Conservation (phyloP, 257 asterid species). For the Penstemon davidsonii region DNA sequence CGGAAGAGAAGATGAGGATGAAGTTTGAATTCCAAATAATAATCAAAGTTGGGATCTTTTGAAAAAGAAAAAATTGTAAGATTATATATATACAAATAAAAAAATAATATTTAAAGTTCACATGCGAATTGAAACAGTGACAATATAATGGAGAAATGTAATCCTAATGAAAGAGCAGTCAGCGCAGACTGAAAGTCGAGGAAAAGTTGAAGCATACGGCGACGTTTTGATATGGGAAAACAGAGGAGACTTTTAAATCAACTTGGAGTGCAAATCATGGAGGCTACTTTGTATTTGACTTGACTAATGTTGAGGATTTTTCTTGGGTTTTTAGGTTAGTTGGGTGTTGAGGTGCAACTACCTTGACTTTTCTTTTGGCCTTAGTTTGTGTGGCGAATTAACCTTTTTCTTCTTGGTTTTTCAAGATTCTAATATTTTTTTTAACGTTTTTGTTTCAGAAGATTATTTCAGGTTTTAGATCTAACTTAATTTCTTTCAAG, state of each 20-base stretch:
- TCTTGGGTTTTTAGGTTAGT: neutral
- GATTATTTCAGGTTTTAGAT: too few species aligned
- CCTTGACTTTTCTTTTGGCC: slow-evolving; percentile 14
- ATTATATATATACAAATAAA: neutral
- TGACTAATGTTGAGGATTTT: slow-evolving; percentile 13
- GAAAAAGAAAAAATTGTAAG: neutral
- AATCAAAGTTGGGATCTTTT: neutral
- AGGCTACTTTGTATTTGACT: neutral
- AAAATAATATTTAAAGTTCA: slow-evolving; percentile 8
- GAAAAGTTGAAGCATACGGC: slow-evolving; percentile 22
- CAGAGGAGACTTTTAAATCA: neutral
- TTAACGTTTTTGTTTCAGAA: too few species aligned
- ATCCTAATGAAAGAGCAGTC: slow-evolving; percentile 28
- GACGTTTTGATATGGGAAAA: slow-evolving; percentile 25
- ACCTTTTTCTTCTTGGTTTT: too few species aligned
- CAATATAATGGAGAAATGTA: neutral
- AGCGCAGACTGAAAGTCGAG: slow-evolving; percentile 20
- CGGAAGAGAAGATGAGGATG: slow-evolving; percentile 5
- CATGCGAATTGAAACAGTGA: slow-evolving; percentile 28
- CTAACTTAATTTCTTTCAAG: too few species aligned
- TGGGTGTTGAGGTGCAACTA: slow-evolving; percentile 20
- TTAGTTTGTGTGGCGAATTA: neutral
- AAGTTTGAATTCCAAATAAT: slow-evolving; percentile 20
- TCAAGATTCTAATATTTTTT: too few species aligned
- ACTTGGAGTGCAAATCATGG: slow-evolving; percentile 15